Evolutionary conservation across 495 filamentous ascomycete species (phyloP).

Genomic region (Cercophora newfieldiana): DNA sequence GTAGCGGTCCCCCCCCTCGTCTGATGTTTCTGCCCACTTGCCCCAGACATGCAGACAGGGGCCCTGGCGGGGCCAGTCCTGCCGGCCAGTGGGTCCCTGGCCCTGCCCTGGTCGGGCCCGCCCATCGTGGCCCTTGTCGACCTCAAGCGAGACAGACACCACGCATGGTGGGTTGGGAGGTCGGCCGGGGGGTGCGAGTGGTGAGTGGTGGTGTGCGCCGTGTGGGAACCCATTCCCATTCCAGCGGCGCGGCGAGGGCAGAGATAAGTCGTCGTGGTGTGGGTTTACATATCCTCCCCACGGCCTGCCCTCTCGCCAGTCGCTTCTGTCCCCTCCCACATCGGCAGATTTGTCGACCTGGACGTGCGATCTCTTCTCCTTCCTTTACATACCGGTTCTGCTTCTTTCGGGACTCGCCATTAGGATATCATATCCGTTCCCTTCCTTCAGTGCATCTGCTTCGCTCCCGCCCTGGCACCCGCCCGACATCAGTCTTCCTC

Average conservation of each 20-base stretch:
- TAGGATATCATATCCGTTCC: constrained; percentile 48
- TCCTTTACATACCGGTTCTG: constrained; percentile 51
- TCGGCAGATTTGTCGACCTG: constrained; percentile 52
- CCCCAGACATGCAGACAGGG: constrained; percentile 51
- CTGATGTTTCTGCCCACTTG: constrained; percentile 50
- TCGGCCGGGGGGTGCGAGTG: not conserved
- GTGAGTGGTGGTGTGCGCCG: not conserved
- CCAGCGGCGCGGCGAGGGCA: constrained; percentile 28
- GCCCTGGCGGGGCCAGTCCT: constrained; percentile 26
- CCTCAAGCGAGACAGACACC: constrained; percentile 48
- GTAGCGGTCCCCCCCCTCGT: constrained; percentile 35
- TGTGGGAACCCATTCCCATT: constrained; percentile 20
- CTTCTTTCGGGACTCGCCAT: constrained; percentile 49
- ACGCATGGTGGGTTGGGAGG: constrained; percentile 31
- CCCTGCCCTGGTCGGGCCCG: constrained; percentile 18
- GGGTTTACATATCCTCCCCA: constrained; percentile 50
- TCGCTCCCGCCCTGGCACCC: not conserved
- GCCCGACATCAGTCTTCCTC: constrained; percentile 14
- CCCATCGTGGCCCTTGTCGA: constrained; percentile 41
- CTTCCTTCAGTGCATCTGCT: constrained; percentile 43
- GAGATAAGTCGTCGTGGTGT: constrained; percentile 35
- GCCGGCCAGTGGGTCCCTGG: constrained; percentile 34
- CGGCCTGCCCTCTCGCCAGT: constrained; percentile 44
- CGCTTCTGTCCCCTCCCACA: constrained; percentile 40
- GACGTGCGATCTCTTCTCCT: constrained; percentile 51